phyloP scores from a whole-genome alignment of 1,139 yeast genomes.

The Eremothecium coryli region DNA sequence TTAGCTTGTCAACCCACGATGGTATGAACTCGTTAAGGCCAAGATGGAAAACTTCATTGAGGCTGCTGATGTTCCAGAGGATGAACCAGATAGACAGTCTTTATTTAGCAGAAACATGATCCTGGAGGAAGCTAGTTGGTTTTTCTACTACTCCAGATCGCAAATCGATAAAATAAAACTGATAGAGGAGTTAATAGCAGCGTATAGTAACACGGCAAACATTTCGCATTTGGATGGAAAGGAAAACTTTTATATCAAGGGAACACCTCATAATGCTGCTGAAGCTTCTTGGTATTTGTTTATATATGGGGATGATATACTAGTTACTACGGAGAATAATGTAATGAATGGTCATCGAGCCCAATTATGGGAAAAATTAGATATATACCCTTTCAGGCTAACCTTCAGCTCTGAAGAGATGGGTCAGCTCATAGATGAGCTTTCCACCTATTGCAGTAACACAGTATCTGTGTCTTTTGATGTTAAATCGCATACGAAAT shows the following conservation, averaged over 20 bases:
- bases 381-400: background rate
- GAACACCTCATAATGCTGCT: background rate
- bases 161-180: background rate
- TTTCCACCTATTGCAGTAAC: background rate
- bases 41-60: slow-evolving; percentile 2
- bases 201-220: background rate
- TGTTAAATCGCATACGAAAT: background rate
- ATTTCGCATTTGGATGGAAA: background rate
- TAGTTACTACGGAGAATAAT: background rate
- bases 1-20: too few relatives aligned
- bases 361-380: slow-evolving; percentile 1
- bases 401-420: slow-evolving; percentile 1
- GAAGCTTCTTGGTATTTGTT: slow-evolving; percentile 2
- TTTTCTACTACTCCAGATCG: slow-evolving; percentile 1
- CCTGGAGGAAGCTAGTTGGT: background rate
- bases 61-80: too few relatives aligned
- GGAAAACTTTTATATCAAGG: background rate
- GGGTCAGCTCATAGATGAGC: background rate
- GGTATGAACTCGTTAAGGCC: too few relatives aligned
- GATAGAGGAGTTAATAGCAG: background rate
- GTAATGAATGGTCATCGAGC: background rate
- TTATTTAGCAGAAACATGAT: too few relatives aligned
- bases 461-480: slow-evolving; percentile 1
- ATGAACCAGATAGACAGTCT: too few relatives aligned
- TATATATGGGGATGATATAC: background rate